A percentile compares a stretch with the other conserved stretches of the same genome.
These are phyloP conservation scores for Naematelia aurantialba DNA, from an alignment of 768 basidiomycete genomes.

Conservation along the genomic window DNA sequence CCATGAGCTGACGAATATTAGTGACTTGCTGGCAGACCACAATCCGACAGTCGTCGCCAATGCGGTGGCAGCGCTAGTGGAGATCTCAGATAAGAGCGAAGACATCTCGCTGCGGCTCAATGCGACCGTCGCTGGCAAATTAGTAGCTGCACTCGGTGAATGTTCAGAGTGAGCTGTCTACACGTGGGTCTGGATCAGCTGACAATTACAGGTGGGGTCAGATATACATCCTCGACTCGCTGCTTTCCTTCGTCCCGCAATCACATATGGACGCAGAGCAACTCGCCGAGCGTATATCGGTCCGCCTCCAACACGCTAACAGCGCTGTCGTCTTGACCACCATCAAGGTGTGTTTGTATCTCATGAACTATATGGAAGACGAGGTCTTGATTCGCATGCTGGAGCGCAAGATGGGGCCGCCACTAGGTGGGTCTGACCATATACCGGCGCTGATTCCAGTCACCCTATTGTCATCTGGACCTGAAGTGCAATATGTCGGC, in stretches of 20 bases:
- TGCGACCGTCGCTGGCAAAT: slow-evolving; percentile 76
- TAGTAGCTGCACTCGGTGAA: slow-evolving; percentile 85
- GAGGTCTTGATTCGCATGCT: slow-evolving; percentile 77
- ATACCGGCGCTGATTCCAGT: slow-evolving; percentile 56
- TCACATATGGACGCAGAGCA: slow-evolving; percentile 80
- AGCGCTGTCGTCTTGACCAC: slow-evolving; percentile 98
- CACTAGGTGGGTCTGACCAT: slow-evolving; percentile 63
- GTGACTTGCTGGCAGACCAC: slow-evolving; percentile 80
- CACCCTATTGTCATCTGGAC: slow-evolving; percentile 89
- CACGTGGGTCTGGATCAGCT: background rate
- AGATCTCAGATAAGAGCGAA: slow-evolving; percentile 91
- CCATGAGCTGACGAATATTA: slow-evolving; percentile 3
- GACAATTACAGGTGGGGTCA: slow-evolving; percentile 79
- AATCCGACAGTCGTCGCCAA: slow-evolving; percentile 98
- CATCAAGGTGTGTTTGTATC: slow-evolving; percentile 87
- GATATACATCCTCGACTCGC: slow-evolving; percentile 92
- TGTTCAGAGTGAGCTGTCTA: slow-evolving; percentile 84
- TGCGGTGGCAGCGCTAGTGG: slow-evolving; percentile 92
- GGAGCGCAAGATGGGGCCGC: slow-evolving; percentile 97
- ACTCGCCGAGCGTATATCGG: slow-evolving; percentile 90
- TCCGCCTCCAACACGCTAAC: slow-evolving; percentile 95
- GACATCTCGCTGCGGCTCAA: slow-evolving; percentile 91
- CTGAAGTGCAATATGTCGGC: slow-evolving; percentile 97
- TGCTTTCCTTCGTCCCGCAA: slow-evolving; percentile 91
- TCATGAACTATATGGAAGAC: slow-evolving; percentile 99